Conservation (phyloP, 139 green algal species). For the Trebouxia sp. region DNA sequence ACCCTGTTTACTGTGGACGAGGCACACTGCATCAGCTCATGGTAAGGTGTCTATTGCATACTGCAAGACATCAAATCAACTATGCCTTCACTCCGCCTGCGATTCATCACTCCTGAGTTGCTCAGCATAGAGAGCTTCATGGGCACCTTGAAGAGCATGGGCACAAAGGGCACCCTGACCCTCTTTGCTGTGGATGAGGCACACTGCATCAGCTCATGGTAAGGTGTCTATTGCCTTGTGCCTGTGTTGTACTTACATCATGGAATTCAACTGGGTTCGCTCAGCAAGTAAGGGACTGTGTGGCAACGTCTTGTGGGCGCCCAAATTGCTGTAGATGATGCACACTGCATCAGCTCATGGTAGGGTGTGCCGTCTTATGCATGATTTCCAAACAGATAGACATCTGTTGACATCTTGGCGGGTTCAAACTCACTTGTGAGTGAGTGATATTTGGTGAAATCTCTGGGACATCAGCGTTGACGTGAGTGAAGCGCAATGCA, state of each 20-base stretch:
- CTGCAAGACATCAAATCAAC: conserved; percentile 22
- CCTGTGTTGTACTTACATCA: too few relatives aligned
- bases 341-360: conserved; percentile 55
- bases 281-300: neutral
- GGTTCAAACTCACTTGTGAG: too few relatives aligned
- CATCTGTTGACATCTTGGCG: neutral
- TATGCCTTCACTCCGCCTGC: conserved; percentile 31
- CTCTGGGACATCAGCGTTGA: too few relatives aligned
- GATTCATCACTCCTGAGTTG: conserved; percentile 66
- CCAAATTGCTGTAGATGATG: conserved; percentile 47
- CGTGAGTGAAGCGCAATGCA: too few relatives aligned
- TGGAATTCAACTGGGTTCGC: neutral
- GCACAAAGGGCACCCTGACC: conserved; percentile 28
- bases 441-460: too few relatives aligned
- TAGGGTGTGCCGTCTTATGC: conserved; percentile 51
- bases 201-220: conserved; percentile 59
- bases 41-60: conserved; percentile 44
- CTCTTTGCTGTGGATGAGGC: conserved; percentile 65
- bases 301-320: neutral
- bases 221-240: conserved; percentile 42
- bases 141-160: conserved; percentile 36
- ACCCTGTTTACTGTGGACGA: conserved; percentile 58
- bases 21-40: conserved; percentile 63
- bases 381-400: too few relatives aligned
- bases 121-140: conserved; percentile 42